Percentiles rank a stretch among this genome's conserved stretches.
Evolutionary conservation across 1,139 yeast genomes (phyloP).

Genomic region (Geotrichum europaeum): DNA sequence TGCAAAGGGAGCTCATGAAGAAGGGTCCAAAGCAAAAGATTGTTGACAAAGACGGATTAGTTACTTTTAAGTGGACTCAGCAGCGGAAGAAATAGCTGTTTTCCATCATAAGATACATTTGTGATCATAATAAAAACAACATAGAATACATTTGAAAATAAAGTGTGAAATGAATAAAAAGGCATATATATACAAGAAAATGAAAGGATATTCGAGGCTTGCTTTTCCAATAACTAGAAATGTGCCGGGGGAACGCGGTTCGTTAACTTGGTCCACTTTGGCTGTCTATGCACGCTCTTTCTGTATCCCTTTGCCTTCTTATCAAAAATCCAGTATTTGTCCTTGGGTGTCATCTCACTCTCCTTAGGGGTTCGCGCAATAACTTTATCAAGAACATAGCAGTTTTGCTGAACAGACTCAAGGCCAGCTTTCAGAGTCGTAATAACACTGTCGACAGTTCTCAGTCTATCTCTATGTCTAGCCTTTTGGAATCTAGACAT

Average conservation of each 20-base stretch:
- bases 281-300: constrained; percentile 64
- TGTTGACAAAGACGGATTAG: constrained; percentile 50
- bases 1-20: constrained; percentile 82
- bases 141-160: neutral
- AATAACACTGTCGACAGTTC: constrained; percentile 72
- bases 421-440: constrained; percentile 64
- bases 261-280: constrained; percentile 57
- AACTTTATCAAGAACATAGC: constrained; percentile 49
- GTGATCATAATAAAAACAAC: neutral
- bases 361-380: constrained; percentile 66
- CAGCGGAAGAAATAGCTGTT: constrained; percentile 12
- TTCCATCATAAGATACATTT: neutral
- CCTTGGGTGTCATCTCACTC: constrained; percentile 66
- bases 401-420: constrained; percentile 43
- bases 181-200: neutral
- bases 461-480: constrained; percentile 77
- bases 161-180: neutral
- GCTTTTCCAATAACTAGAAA: constrained; percentile 40
- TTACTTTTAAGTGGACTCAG: constrained; percentile 15
- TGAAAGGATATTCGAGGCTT: neutral
- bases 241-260: constrained; percentile 75
- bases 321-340: constrained; percentile 84
- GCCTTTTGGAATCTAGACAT: constrained; percentile 76
- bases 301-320: constrained; percentile 72
- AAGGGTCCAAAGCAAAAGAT: constrained; percentile 81